These are phyloP conservation scores for rapeseed (Brassica napus) DNA, from an alignment of 345 rosid species.

Conservation along the genomic window Da-Ae NC_063450.1:8601001-8601500, in stretches of 20 bases:
- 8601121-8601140: slow-evolving; percentile 29
- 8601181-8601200: slow-evolving; percentile 17
- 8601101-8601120: slow-evolving; percentile 33
- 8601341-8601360: slow-evolving; percentile 51
- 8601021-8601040: slow-evolving; percentile 30
- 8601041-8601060: slow-evolving; percentile 10
- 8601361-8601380: slow-evolving; percentile 70
- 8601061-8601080: slow-evolving; percentile 15
- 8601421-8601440: background rate
- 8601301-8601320: background rate
- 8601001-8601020: slow-evolving; percentile 28
- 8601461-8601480: slow-evolving; percentile 83
- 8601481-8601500: slow-evolving; percentile 67
- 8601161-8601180: slow-evolving; percentile 25
- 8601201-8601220: slow-evolving; percentile 11
- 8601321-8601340: slow-evolving; percentile 15
- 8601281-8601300: slow-evolving; percentile 20
- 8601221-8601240: slow-evolving; percentile 27
- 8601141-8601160: slow-evolving; percentile 32
- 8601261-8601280: slow-evolving; percentile 33
- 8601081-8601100: slow-evolving; percentile 38
- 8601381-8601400: slow-evolving; percentile 30
- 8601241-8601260: slow-evolving; percentile 24
- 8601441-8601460: slow-evolving; percentile 39
- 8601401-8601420: slow-evolving; percentile 5